These are phyloP conservation scores for Globisporangium cylindrosporum DNA, from an alignment of 352 stramenopile species.

Conservation along the genomic window DNA sequence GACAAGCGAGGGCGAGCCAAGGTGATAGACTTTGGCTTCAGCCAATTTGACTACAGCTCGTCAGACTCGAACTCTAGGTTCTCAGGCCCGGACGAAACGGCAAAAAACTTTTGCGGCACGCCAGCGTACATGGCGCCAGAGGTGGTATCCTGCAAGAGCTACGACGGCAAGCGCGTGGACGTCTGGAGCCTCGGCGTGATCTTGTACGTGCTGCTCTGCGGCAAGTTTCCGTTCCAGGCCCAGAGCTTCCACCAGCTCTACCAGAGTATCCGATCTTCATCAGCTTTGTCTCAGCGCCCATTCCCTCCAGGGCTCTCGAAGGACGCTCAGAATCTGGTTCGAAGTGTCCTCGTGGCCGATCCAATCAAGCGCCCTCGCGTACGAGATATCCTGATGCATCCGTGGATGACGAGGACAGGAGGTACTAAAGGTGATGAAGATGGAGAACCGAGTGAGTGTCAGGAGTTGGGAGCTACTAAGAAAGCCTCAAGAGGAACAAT, in stretches of 20 bases:
- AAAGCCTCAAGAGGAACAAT: neutral
- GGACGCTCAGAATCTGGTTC: conserved; percentile 43
- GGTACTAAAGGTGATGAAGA: neutral
- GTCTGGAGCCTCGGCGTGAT: conserved; percentile 62
- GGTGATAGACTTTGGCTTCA: conserved; percentile 75
- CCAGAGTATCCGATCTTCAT: conserved; percentile 26
- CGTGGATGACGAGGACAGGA: conserved; percentile 26
- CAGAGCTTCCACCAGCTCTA: conserved; percentile 47
- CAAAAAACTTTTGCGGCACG: conserved; percentile 78
- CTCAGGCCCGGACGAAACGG: conserved; percentile 24
- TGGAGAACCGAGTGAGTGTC: neutral
- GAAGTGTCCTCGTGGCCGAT: conserved; percentile 39
- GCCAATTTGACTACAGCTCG: conserved; percentile 42
- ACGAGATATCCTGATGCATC: conserved; percentile 29
- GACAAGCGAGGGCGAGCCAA: conserved; percentile 31
- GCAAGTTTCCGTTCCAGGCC: conserved; percentile 83
- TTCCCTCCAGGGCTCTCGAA: conserved; percentile 29
- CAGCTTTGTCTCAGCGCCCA: conserved; percentile 2
- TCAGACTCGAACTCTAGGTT: conserved; percentile 6
- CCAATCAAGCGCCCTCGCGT: conserved; percentile 38
- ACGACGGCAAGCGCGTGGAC: conserved; percentile 51
- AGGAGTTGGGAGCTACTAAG: neutral
- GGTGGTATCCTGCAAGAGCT: conserved; percentile 48
- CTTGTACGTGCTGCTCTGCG: conserved; percentile 46
- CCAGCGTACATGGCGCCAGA: conserved; percentile 82